These are phyloP conservation scores for Debaryomycetaceae sp. DNA, from an alignment of 1,139 yeast genomes.

Conservation along the genomic window DNA sequence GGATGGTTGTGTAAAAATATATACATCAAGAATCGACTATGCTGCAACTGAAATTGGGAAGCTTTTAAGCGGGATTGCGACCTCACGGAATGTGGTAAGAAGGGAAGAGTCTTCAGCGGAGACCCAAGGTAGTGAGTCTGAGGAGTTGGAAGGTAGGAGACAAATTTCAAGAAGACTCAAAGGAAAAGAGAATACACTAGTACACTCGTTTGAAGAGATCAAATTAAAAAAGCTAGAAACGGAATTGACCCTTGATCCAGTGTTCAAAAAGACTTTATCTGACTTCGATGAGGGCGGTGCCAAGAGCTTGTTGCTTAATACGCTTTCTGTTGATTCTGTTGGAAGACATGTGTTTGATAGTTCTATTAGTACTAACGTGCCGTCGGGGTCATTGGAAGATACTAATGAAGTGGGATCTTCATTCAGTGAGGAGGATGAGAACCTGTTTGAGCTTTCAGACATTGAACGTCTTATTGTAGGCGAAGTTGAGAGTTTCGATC, in stretches of 20 bases:
- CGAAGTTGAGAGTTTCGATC: conserved; percentile 28
- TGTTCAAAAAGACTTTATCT: conserved; percentile 82
- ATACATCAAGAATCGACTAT: conserved; percentile 70
- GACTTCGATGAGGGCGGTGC: conserved; percentile 98
- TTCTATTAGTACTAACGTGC: conserved; percentile 18
- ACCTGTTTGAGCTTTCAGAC: conserved; percentile 4
- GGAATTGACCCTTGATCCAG: conserved; percentile 79
- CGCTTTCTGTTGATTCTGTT: conserved; percentile 53
- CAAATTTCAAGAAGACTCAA: conserved; percentile 36
- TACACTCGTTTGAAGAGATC: conserved; percentile 53
- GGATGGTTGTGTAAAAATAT: conserved; percentile 42
- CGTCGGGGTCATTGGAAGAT: conserved; percentile 5
- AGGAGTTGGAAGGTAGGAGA: conserved; percentile 13
- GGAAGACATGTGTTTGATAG: conserved; percentile 67
- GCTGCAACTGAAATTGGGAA: conserved; percentile 90
- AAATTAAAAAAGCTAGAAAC: conserved; percentile 68
- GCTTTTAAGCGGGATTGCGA: conserved; percentile 67
- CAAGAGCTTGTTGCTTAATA: conserved; percentile 72
- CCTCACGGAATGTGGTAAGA: conserved; percentile 16
- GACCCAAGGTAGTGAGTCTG: conserved; percentile 15
- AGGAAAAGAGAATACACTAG: conserved; percentile 42
- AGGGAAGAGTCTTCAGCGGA: conserved; percentile 15
- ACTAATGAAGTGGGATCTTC: conserved; percentile 16
- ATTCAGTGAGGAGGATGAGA: conserved; percentile 6
- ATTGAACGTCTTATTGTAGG: conserved; percentile 24